Evolutionary conservation across 2,329 filamentous ascomycete genomes (phyloP).

Genomic region (Byssothecium circinans): DNA sequence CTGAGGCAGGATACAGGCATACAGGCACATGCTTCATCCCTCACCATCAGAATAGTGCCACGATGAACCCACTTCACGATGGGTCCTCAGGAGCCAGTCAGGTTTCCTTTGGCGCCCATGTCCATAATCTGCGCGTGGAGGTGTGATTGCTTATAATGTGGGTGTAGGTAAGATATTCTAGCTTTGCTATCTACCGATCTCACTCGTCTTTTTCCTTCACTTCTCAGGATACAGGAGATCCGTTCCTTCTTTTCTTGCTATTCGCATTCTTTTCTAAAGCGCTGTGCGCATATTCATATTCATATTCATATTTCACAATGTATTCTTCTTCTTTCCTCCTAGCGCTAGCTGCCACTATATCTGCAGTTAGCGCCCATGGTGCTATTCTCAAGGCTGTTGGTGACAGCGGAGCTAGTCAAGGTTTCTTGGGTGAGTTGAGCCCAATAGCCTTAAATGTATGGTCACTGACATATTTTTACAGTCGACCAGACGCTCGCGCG

Average conservation of each 20-base stretch:
- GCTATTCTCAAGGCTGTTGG: constrained; percentile 35
- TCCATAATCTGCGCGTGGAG: background rate
- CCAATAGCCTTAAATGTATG: background rate
- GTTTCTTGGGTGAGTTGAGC: constrained; percentile 28
- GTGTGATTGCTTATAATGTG: constrained; percentile 3
- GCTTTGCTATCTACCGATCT: background rate
- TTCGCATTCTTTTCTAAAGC: constrained; percentile 24
- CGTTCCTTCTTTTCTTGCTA: constrained; percentile 17
- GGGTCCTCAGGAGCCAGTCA: constrained; percentile 4
- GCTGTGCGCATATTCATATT: constrained; percentile 25
- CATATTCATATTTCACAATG: constrained; percentile 21
- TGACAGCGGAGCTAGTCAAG: constrained; percentile 33
- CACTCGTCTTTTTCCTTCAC: constrained; percentile 4
- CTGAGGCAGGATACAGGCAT: constrained; percentile 6
- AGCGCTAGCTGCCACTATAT: constrained; percentile 33
- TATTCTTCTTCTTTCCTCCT: constrained; percentile 28
- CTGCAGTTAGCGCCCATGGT: constrained; percentile 35
- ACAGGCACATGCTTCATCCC: constrained; percentile 4
- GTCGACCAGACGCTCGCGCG: constrained; percentile 39
- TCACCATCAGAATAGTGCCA: constrained; percentile 6
- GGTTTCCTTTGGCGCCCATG: constrained; percentile 4
- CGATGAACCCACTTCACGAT: constrained; percentile 2
- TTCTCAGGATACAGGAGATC: constrained; percentile 10
- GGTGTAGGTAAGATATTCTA: background rate
- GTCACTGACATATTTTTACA: constrained; percentile 8